Evolutionary conservation across 345 rosid genomes (phyloP), one percentile per base, ranked within the genome.

Genomic region (Diplotaxis tenuifolia): DNA sequence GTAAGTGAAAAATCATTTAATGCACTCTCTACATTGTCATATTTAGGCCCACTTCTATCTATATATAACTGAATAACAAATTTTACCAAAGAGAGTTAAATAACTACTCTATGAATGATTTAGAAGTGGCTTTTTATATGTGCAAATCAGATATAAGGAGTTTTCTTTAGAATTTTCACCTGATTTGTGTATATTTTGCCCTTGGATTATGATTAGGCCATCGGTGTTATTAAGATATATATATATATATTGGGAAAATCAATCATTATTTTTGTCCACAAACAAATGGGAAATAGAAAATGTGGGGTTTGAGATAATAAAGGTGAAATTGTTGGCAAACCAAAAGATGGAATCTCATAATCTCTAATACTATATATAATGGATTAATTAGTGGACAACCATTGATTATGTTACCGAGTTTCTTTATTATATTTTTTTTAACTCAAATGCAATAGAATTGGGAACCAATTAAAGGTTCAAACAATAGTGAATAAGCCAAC

Each of bases 301-400:
- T 47, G 72, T 77, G 76, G 75, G 72, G 72, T 76, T 76, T 62
- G 10, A 29, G 52, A 76, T 62, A 31, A 45, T 8, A 55, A 69
- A 69, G 71, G 69, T 76, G 34, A 12, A 50, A 58, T 36, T 75
- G 49, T 42, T 66, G 57, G 68, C 40, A 28, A 22, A 62, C 49
- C 16, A 66, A 29, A 36, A 40, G 31, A 31, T 47, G 71, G 69
- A 70, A 76, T 65, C 49, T 50, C 61, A 36, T 75, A 25, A 54
- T 75, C 70, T 62, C 52, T 57, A 45, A 32, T 20, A 8, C 15
- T 12, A 40, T 4, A 68, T n/a, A n/a, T n/a, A 25, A 55, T 54
- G 45, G 60, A 54, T 76, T 77, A 71, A 77, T 77, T 77, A 77
- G 80, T 71, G 80, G 80, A 18, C 36, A 57, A n/a, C 62, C 68